Base-by-base conservation (phyloP, 2,329 filamentous ascomycete genomes). In the Trichophyton rubrum region DNA sequence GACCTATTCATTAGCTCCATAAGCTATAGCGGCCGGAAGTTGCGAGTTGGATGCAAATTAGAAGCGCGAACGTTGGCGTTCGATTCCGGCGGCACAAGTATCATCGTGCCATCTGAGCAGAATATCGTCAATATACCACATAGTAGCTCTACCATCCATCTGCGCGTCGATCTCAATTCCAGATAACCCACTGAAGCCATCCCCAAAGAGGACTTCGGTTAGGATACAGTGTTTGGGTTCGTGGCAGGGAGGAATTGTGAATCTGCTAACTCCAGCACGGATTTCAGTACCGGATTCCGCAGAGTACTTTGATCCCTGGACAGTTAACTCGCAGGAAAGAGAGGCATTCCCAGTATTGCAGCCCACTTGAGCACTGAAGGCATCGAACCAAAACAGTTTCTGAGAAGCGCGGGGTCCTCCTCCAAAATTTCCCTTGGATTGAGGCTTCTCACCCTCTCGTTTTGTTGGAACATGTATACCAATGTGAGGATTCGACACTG, bases 301-400 rank as follows among this genome's bases (percentile, higher is more conserved):
- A 61, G 76, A 69, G 66, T 74, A 81, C 3, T 72, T 73, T 61
- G 76, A 79, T 9, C 74, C 78, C 1, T 74, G 77, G 58, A 79
- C 73, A 60, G 73, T 74, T 38, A 71, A 57, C 45, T 65, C 62
- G 59, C 63, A 81, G 67, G 27, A 68, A 77, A n/a, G 71, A 62
- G 20, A 69, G 67, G 24, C 72, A 63, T 24, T 73, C 71, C 59
- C 70, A 41, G 77, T 74, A 51, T 77, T 74, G 64, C 80, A 81
- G 8, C 76, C 78, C 58, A 81, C 73, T 64, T 71, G 78, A 1
- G 72, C 77, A 45, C 71, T 74, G 61, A 72, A 71, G 1, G 77
- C 76, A 65, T 80, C 73, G 71, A 82, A 81, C 75, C 77, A 80
- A 71, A 77, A 81, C 8, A 74, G 73, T 9, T 72, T 66, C 57